Evolutionary conservation across 768 basidiomycete species (phyloP), one percentile per base, ranked within the genome.

Genomic region (Lentinula aciculospora): DNA sequence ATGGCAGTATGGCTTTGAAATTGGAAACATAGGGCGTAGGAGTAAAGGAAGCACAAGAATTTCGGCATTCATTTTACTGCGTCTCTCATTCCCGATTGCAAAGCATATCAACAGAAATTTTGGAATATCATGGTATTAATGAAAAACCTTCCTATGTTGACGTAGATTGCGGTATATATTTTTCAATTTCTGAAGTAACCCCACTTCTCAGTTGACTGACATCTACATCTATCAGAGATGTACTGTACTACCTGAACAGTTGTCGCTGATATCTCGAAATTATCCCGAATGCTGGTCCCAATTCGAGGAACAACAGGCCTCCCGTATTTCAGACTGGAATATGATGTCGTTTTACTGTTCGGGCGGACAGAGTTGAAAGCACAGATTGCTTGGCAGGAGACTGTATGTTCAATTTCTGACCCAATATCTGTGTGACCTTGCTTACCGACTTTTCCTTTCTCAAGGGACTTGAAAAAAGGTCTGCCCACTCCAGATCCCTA

Each of bases 301-400:
- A 28, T n/a, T 34, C 17, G 23, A 21, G 57, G 27, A 7, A 3
- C 23, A 1, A 13, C 17, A 49, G 42, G 60, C 40, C 19, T 10
- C 51, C 23, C 7, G 3, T 75, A 68, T 51, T 78, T 67, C 57
- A 57, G 65, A 32, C 61, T 77, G 32, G 62, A 70, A 3, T 77
- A 68, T 57, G 74, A 76, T n/a, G 67, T 83, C 4, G 68, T 83
- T 9, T 59, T 84, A 23, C 65, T 77, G 7, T 81, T 84, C 56
- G 82, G 82, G 4, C 61, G 78, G 46, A 82, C 81, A 2, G 82
- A 83, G 59, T 64, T 83, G 60, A 76, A 73, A 58, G 81, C 81
- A 0, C 76, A 80, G 48, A 72, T 83, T 48, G 69, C 72, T 25
- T 84, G 81, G 81, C 66, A 70, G 60, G 79, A 81, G 42, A 71